phyloP scores from a whole-genome alignment of 2,329 filamentous ascomycete genomes.

The Neurospora sp. region DNA sequence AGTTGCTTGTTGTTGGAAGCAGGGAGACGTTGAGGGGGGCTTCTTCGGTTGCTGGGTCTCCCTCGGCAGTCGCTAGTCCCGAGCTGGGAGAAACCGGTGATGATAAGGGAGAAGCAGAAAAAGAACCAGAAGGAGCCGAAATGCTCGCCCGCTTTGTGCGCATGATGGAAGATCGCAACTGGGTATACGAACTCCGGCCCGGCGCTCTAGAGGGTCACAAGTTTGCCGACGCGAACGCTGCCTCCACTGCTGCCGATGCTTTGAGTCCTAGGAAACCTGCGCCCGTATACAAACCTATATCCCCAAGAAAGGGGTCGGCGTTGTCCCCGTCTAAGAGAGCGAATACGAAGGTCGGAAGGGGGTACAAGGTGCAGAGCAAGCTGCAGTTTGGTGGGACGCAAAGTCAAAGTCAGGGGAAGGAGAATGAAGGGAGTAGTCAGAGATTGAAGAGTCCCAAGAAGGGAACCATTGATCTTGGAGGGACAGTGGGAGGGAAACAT shows the following conservation, averaged over 20 bases:
- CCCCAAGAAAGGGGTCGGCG: slow-evolving; percentile 13
- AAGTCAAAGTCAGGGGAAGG: background rate
- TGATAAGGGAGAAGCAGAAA: slow-evolving; percentile 30
- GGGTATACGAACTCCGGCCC: slow-evolving; percentile 64
- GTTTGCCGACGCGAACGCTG: slow-evolving; percentile 47
- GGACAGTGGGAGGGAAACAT: background rate
- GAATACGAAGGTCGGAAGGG: background rate
- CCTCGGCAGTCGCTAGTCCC: background rate
- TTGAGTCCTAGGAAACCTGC: slow-evolving; percentile 8
- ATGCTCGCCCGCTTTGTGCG: slow-evolving; percentile 67
- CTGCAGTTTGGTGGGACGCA: background rate
- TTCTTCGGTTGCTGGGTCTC: slow-evolving; percentile 34
- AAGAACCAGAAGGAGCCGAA: slow-evolving; percentile 44
- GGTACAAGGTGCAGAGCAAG: background rate
- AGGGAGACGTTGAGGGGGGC: slow-evolving; percentile 51
- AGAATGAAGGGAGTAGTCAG: slow-evolving; percentile 1
- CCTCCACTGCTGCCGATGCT: slow-evolving; percentile 11
- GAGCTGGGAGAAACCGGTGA: background rate
- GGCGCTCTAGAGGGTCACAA: slow-evolving; percentile 56
- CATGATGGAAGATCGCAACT: slow-evolving; percentile 67
- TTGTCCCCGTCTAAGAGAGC: slow-evolving; percentile 1
- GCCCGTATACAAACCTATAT: background rate
- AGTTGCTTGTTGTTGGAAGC: slow-evolving; percentile 81
- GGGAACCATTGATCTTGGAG: background rate
- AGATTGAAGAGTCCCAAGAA: background rate